Evolutionary conservation across 2,329 filamentous ascomycete species (phyloP), one percentile per base, ranked within the genome.

Genomic region (Pseudofabraea citricarpa): DNA sequence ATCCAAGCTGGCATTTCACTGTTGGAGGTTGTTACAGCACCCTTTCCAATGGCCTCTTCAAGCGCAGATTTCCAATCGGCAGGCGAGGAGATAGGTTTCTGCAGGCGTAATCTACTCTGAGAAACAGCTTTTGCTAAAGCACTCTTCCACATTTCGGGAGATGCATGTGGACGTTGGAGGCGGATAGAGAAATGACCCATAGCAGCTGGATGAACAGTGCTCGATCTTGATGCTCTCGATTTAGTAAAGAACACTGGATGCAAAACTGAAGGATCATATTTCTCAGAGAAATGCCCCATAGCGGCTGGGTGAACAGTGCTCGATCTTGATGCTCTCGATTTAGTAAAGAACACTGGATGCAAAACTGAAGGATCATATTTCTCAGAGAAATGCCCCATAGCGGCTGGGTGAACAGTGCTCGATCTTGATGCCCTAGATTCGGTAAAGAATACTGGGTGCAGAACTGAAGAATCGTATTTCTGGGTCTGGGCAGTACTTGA

Each of bases 381-480:
- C 3, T 21, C 31, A 18, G 32, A 10, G 13, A 44, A 26, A 33
- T 48, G 24, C 15, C 52, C 52, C 20, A 51, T 44, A 2, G 52
- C 52, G 36, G 54, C 52, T 10, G 52, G 52, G 31, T 55, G 54
- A 23, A 55, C 41, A 24, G 52, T 41, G 5, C 12, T n/a, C 9
- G 40, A 23, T 6, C 15, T 39, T 7, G 51, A 48, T 35, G 40
- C 22, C n/a, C 50, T 40, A 12, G 44, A 45, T 5, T 44, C 31
- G 0, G 51, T 54, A 42, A 54, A 54, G 45, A 53, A 56, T 1
- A 55, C 54, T 4, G 54, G 54, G 41, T 56, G 54, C 16, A 48
- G 32, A 5, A 50, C 43, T 13, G 51, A 39, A 35, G 47, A 23
- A 37, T 55, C 45, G 26, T 51, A 52, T 9, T 13, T 13, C 22